These are phyloP conservation scores for Anthracocystis setariae DNA, from an alignment of 1,284 basidiomycete species.

Conservation along the genomic window DNA sequence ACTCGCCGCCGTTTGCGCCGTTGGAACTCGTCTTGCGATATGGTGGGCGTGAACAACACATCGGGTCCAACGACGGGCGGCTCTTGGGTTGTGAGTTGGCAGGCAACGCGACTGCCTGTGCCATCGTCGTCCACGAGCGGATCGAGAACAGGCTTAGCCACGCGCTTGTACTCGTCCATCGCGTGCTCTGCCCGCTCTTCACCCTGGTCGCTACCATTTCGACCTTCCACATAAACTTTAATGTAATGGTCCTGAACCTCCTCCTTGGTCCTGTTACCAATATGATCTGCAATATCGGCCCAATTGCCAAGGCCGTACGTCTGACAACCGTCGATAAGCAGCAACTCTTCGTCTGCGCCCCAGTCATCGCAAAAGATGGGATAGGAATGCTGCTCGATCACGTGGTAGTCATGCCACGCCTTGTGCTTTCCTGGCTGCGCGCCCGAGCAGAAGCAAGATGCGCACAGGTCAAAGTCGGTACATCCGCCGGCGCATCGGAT, in stretches of 20 bases:
- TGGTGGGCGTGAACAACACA: slow-evolving; percentile 47
- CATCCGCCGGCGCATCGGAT: slow-evolving; percentile 66
- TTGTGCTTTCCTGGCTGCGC: slow-evolving; percentile 89
- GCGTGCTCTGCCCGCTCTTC: slow-evolving; percentile 52
- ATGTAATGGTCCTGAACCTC: slow-evolving; percentile 93
- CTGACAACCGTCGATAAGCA: slow-evolving; percentile 88
- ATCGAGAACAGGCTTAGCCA: slow-evolving; percentile 21
- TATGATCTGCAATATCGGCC: slow-evolving; percentile 94
- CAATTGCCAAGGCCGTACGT: slow-evolving; percentile 94
- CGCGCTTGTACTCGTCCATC: slow-evolving; percentile 20
- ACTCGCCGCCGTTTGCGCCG: slow-evolving; percentile 61
- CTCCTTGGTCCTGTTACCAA: slow-evolving; percentile 92
- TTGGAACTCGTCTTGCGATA: slow-evolving; percentile 63
- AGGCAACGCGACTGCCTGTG: slow-evolving; percentile 43
- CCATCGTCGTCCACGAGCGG: slow-evolving; percentile 42
- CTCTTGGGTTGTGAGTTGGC: slow-evolving; percentile 37
- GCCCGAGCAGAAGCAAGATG: slow-evolving; percentile 85
- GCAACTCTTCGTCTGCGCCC: slow-evolving; percentile 97
- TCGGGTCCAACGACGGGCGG: slow-evolving; percentile 62
- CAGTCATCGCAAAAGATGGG: slow-evolving; percentile 95
- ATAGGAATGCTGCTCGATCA: slow-evolving; percentile 94
- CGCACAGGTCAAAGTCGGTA: slow-evolving; percentile 69
- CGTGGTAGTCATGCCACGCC: slow-evolving; percentile 88
- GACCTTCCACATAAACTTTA: slow-evolving; percentile 77
- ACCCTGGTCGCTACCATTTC: slow-evolving; percentile 56